These are phyloP conservation scores for Candida vartiovaarae DNA, from an alignment of 805 yeast genomes.

Conservation along the genomic window DNA sequence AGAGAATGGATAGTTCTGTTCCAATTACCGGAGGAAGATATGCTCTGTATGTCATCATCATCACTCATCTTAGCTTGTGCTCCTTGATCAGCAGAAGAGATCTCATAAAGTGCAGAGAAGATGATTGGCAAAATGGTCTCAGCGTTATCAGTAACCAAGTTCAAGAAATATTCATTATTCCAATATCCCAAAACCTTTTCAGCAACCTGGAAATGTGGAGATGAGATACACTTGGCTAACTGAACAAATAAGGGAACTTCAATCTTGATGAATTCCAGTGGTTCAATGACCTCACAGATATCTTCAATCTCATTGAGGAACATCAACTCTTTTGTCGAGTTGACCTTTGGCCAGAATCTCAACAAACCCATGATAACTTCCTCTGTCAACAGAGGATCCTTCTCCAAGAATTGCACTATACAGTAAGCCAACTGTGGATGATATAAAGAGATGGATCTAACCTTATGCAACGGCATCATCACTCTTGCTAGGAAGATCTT, in stretches of 20 bases:
- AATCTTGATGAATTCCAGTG: conserved; percentile 82
- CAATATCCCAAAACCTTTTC: conserved; percentile 92
- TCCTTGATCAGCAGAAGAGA: conserved; percentile 38
- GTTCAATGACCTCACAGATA: conserved; percentile 93
- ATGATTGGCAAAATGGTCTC: conserved; percentile 89
- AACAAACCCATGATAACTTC: conserved; percentile 93
- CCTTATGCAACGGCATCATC: conserved; percentile 87
- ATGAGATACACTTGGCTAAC: conserved; percentile 85
- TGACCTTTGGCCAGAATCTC: conserved; percentile 94
- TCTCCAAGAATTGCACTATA: conserved; percentile 91
- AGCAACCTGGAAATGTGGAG: conserved; percentile 95
- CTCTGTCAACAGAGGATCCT: conserved; percentile 86
- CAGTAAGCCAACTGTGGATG: conserved; percentile 98
- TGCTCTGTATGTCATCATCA: conserved; percentile 15
- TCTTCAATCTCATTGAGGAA: conserved; percentile 94
- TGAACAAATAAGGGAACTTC: conserved; percentile 93
- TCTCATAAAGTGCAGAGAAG: conserved; percentile 82
- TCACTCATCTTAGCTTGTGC: conserved; percentile 1
- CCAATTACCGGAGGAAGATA: conserved; percentile 61
- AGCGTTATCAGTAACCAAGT: conserved; percentile 84
- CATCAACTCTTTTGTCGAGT: conserved; percentile 93
- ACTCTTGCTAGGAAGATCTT: conserved; percentile 83
- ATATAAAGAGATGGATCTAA: conserved; percentile 77
- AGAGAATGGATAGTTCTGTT: conserved; percentile 87
- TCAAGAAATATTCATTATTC: conserved; percentile 90